phyloP scores from a whole-genome alignment of 2,329 filamentous ascomycete species.

The Claviceps maximensis region DNA sequence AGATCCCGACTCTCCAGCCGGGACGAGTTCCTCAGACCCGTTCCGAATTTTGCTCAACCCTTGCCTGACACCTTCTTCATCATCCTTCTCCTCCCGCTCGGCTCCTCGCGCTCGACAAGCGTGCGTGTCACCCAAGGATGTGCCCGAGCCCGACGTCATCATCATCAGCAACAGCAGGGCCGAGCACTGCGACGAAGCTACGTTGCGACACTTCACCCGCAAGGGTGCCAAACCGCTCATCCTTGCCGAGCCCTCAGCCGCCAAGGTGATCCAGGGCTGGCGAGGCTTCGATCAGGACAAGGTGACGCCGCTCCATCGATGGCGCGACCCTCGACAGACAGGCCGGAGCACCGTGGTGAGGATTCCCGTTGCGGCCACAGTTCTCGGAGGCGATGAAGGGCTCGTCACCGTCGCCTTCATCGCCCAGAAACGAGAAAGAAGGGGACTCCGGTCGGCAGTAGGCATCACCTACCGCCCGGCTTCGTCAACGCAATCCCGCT shows the following conservation, averaged over 20 bases:
- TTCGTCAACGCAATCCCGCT: conserved; percentile 12
- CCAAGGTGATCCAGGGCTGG: conserved; percentile 53
- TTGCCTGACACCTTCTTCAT: conserved; percentile 50
- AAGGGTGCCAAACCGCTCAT: conserved; percentile 44
- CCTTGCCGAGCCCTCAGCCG: conserved; percentile 50
- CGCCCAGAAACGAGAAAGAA: conserved; percentile 44
- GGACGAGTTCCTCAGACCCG: conserved; percentile 19
- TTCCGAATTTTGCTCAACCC: conserved; percentile 62
- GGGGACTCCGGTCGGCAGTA: conserved; percentile 51
- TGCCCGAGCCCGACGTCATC: conserved; percentile 31
- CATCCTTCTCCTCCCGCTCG: conserved; percentile 48
- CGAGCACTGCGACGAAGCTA: conserved; percentile 59
- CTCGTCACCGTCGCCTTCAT: conserved; percentile 62
- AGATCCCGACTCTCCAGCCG: conserved; percentile 11
- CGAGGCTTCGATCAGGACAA: conserved; percentile 48
- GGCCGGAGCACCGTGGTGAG: conserved; percentile 23
- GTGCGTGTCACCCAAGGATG: conserved; percentile 34
- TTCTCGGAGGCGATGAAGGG: conserved; percentile 40
- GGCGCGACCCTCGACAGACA: conserved; percentile 27
- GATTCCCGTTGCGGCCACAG: conserved; percentile 40
- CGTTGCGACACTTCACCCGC: conserved; percentile 48
- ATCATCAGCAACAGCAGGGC: conserved; percentile 35
- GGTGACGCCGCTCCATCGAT: conserved; percentile 30
- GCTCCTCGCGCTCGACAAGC: conserved; percentile 41
- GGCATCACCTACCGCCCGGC: conserved; percentile 60